These are phyloP conservation scores for Fusarium sacchari DNA, from an alignment of 2,329 filamentous ascomycete genomes.

Conservation along the genomic window DNA sequence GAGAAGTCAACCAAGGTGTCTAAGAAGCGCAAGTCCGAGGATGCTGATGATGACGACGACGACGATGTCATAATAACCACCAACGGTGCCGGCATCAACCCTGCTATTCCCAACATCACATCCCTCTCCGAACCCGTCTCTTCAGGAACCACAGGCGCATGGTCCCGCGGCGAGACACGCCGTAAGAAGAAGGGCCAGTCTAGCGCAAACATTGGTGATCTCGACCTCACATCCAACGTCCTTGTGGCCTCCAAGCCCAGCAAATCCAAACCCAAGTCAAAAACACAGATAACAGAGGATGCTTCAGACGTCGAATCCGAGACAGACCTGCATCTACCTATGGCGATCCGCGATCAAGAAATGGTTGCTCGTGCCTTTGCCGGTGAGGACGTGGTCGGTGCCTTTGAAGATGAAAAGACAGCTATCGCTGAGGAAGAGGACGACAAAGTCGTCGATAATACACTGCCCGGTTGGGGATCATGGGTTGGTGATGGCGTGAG, in stretches of 20 bases:
- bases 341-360: slow-evolving; percentile 69
- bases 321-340: slow-evolving; percentile 61
- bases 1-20: slow-evolving; percentile 44
- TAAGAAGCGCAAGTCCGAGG: slow-evolving; percentile 43
- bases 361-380: slow-evolving; percentile 88
- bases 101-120: slow-evolving; percentile 34
- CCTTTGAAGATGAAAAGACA: slow-evolving; percentile 85
- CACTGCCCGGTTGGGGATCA: slow-evolving; percentile 92
- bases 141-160: slow-evolving; percentile 51
- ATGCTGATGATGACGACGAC: slow-evolving; percentile 39
- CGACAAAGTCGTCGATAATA: slow-evolving; percentile 82
- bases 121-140: slow-evolving; percentile 31
- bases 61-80: slow-evolving; percentile 45
- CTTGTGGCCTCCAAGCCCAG: slow-evolving; percentile 45
- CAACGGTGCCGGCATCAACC: slow-evolving; percentile 21
- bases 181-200: slow-evolving; percentile 53
- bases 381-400: slow-evolving; percentile 82
- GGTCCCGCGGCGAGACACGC: slow-evolving; percentile 53
- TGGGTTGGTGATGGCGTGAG: slow-evolving; percentile 89
- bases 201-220: slow-evolving; percentile 47
- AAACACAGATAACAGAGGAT: slow-evolving; percentile 43
- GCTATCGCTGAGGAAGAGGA: slow-evolving; percentile 78
- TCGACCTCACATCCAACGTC: slow-evolving; percentile 54
- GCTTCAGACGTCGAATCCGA: slow-evolving; percentile 54
- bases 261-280: slow-evolving; percentile 46